A percentile compares a stretch with the other conserved stretches of the same genome.
Conservation (phyloP, 768 basidiomycete species). For the Coprinellus aureogranulatus region DNA sequence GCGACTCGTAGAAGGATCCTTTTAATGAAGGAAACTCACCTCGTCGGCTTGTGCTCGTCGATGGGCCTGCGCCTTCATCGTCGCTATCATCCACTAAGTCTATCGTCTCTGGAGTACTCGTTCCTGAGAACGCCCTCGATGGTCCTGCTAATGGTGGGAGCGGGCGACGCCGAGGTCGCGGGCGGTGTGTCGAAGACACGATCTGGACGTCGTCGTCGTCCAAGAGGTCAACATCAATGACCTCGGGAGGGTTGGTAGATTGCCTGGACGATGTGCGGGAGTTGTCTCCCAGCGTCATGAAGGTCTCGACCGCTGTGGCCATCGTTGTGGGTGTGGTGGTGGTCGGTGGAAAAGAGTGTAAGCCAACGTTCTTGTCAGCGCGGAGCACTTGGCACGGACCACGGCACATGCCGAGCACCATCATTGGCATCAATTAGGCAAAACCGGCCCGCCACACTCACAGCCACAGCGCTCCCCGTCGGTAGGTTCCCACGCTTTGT, state of each 20-base stretch:
- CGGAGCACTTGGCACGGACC: neutral
- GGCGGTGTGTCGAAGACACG: neutral
- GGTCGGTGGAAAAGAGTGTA: neutral
- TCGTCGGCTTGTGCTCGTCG: conserved; percentile 6
- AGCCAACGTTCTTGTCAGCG: neutral
- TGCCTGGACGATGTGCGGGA: neutral
- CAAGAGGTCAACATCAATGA: conserved; percentile 44
- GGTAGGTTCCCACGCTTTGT: no score
- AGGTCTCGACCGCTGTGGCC: conserved; percentile 3
- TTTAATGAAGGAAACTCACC: neutral
- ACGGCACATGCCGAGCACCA: no score
- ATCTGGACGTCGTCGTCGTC: conserved; percentile 14
- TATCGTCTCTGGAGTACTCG: conserved; percentile 27
- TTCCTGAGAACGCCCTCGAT: conserved; percentile 13
- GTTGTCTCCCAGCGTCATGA: neutral
- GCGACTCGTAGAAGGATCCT: conserved; percentile 6
- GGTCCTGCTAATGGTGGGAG: conserved; percentile 4
- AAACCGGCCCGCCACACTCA: neutral
- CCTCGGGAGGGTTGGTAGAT: conserved; percentile 27
- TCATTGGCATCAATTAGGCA: neutral
- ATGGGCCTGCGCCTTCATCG: conserved; percentile 13
- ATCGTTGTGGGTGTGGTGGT: neutral
- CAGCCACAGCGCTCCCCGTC: no score
- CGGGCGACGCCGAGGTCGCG: neutral
- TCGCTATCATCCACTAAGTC: conserved; percentile 37